A percentile compares a stretch with the other conserved stretches of the same genome.
Evolutionary conservation across 2,329 filamentous ascomycete genomes (phyloP).

Genomic region (Venturia oleaginea): DNA sequence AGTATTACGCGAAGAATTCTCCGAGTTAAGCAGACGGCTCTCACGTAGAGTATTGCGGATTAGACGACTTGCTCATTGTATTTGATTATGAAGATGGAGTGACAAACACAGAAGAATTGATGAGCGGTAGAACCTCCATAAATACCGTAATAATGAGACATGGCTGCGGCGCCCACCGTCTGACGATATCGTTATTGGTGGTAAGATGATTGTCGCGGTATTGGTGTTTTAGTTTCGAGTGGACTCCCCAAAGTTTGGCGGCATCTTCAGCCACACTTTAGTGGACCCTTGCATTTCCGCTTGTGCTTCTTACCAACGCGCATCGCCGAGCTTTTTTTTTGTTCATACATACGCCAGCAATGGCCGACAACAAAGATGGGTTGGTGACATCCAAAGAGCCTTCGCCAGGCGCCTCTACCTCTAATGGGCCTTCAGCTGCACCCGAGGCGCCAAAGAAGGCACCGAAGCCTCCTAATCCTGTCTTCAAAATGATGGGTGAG

Average conservation of each 20-base stretch:
- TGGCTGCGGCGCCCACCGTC: too few species aligned
- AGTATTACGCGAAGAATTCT: too few species aligned
- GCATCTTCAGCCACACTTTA: conserved; percentile 2
- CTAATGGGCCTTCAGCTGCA: background rate
- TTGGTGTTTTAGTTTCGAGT: background rate
- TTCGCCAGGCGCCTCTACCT: background rate
- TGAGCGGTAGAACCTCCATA: too few species aligned
- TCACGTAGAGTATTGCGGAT: too few species aligned
- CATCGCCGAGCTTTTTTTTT: background rate
- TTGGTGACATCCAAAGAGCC: background rate
- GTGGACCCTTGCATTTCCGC: background rate
- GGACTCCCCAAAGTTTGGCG: background rate
- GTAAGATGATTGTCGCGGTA: background rate
- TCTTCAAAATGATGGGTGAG: conserved; percentile 11
- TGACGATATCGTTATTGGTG: too few species aligned
- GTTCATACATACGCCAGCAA: background rate
- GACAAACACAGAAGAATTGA: too few species aligned
- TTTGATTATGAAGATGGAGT: too few species aligned
- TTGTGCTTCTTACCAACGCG: background rate
- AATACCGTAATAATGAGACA: too few species aligned
- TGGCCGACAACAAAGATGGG: background rate
- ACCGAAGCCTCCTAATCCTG: conserved; percentile 3
- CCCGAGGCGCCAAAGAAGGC: background rate
- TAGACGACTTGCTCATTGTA: too few species aligned
- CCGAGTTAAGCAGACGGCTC: too few species aligned